Conservation (phyloP, 2,329 filamentous ascomycete species). For the Aureobasidium uvarum region DNA sequence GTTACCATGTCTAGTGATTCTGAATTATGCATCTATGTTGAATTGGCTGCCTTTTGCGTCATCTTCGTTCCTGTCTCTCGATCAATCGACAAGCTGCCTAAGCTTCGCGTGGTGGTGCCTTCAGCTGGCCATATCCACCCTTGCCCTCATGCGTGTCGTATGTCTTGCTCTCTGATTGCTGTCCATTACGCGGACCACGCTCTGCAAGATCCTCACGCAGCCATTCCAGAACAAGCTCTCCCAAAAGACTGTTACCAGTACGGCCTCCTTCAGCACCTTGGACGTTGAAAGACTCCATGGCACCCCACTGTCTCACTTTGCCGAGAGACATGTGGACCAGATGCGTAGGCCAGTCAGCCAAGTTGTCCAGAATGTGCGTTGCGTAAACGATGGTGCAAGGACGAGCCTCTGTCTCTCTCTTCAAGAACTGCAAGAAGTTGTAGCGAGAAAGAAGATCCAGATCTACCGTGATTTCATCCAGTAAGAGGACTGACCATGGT, state of each 20-base stretch:
- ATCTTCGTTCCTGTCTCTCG: not conserved
- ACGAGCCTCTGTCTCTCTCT: conserved; percentile 76
- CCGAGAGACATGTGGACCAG: conserved; percentile 94
- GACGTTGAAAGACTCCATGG: conserved; percentile 66
- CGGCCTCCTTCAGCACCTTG: conserved; percentile 48
- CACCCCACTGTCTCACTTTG: conserved; percentile 80
- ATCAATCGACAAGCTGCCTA: not conserved
- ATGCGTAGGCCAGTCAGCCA: conserved; percentile 92
- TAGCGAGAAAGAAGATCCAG: conserved; percentile 81
- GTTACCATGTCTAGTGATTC: not conserved
- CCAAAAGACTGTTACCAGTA: conserved; percentile 76
- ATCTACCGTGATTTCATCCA: conserved; percentile 98
- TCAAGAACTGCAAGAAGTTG: conserved; percentile 83
- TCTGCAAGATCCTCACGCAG: conserved; percentile 74
- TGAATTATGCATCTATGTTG: conserved; percentile 8
- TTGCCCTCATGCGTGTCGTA: conserved; percentile 59
- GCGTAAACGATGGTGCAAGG: conserved; percentile 94
- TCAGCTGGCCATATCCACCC: conserved; percentile 64
- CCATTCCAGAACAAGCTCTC: conserved; percentile 86
- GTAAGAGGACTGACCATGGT: conserved; percentile 84
- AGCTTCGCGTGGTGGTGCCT: conserved; percentile 30
- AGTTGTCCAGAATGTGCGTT: conserved; percentile 93
- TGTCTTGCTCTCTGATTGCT: conserved; percentile 62
- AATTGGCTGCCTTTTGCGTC: conserved; percentile 1
- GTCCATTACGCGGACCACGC: conserved; percentile 69